These are phyloP conservation scores for Diaporthe sp. DNA, from an alignment of 2,329 filamentous ascomycete species.

Conservation along the genomic window DNA sequence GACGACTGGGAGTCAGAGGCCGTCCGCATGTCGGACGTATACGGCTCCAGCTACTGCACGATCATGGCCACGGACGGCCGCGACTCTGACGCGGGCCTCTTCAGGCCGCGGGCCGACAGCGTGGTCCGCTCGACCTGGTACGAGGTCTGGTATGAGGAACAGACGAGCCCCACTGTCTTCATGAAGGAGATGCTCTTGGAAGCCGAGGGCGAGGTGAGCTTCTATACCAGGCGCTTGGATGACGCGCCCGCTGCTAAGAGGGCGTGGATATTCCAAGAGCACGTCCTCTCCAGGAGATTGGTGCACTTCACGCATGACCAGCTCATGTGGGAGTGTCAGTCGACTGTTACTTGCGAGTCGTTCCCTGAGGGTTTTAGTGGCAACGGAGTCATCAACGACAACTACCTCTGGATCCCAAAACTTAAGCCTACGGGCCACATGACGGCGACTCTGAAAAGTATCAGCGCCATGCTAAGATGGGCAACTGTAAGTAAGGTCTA, in stretches of 20 bases:
- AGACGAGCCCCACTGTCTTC: neutral
- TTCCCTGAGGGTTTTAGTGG: neutral
- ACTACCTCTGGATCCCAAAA: neutral
- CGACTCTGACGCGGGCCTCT: neutral
- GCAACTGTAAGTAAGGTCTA: neutral
- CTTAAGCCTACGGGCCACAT: neutral
- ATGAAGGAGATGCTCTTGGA: neutral
- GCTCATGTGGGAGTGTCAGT: neutral
- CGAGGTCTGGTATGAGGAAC: neutral
- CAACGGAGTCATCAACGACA: neutral
- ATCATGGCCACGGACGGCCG: neutral
- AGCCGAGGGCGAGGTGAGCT: neutral
- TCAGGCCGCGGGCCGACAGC: neutral
- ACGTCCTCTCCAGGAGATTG: neutral
- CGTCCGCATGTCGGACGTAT: neutral
- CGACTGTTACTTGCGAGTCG: neutral
- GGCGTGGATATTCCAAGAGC: neutral
- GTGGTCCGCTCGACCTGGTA: neutral
- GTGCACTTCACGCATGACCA: neutral
- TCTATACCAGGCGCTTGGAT: neutral
- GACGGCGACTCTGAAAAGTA: neutral
- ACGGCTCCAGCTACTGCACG: neutral
- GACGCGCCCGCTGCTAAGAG: neutral
- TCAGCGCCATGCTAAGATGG: neutral
- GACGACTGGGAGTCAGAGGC: constrained; percentile 27